Percentiles rank a stretch among this genome's conserved stretches.
Evolutionary conservation across 495 filamentous ascomycete species (phyloP).

Genomic region (Penicillium maclennaniae): DNA sequence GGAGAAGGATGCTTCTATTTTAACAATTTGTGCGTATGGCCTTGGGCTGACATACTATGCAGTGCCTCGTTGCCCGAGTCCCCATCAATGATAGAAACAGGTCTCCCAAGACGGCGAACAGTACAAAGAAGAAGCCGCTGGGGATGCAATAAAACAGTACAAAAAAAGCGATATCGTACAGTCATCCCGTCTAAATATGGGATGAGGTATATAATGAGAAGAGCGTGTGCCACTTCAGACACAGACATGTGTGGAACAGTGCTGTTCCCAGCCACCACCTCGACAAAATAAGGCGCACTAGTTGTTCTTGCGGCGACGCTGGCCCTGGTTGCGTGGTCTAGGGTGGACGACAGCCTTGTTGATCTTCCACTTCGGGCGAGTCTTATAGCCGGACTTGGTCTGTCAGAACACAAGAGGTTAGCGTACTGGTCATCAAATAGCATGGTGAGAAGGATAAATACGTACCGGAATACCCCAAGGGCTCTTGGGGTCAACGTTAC

Average conservation of each 20-base stretch:
- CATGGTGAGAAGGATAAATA: constrained; percentile 18
- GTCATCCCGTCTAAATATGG: constrained; percentile 10
- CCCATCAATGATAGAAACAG: constrained; percentile 18
- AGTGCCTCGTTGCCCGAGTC: constrained; percentile 12
- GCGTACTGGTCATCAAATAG: not conserved
- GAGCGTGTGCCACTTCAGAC: constrained; percentile 8
- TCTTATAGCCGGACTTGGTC: constrained; percentile 98
- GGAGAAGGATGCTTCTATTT: not conserved
- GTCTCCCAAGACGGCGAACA: constrained; percentile 9
- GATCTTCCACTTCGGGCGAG: constrained; percentile 69
- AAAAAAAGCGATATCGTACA: constrained; percentile 26
- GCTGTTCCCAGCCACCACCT: not conserved
- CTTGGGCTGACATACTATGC: constrained; percentile 25
- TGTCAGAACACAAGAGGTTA: constrained; percentile 30
- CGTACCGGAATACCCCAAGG: constrained; percentile 94
- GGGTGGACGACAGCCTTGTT: constrained; percentile 79
- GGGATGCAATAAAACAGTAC: constrained; percentile 14
- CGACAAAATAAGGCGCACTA: constrained; percentile 17
- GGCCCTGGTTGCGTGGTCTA: constrained; percentile 73
- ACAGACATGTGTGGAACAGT: constrained; percentile 1
- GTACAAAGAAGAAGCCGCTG: constrained; percentile 4
- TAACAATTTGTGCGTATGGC: constrained; percentile 15
- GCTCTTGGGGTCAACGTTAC: constrained; percentile 88
- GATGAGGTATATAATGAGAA: constrained; percentile 21
- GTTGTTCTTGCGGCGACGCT: constrained; percentile 51